phyloP scores from a whole-genome alignment of 768 basidiomycete species.

The Candolleomyces eurysporus region DNA sequence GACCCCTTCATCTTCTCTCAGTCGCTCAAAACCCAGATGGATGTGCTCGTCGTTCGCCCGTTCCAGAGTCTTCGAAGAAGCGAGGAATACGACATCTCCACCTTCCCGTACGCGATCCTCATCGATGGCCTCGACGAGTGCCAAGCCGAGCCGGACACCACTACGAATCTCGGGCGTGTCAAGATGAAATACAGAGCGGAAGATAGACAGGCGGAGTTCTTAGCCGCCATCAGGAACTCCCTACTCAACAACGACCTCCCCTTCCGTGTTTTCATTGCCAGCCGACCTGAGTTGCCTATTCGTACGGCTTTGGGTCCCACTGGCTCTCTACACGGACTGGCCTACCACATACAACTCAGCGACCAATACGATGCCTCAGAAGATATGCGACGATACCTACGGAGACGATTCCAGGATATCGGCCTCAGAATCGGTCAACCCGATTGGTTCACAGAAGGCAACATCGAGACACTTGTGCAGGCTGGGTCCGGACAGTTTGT shows the following conservation, averaged over 20 bases:
- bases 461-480: not conserved
- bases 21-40: too few species aligned
- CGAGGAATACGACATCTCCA: too few species aligned
- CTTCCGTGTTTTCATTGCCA: constrained; percentile 3
- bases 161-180: too few species aligned
- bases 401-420: not conserved
- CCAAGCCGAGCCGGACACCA: too few species aligned
- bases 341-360: not conserved
- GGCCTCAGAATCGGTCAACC: not conserved
- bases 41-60: too few species aligned
- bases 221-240: not conserved
- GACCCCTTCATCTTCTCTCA: too few species aligned
- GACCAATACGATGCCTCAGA: not conserved
- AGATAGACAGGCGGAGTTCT: not conserved
- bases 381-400: constrained; percentile 1
- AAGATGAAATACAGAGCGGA: too few species aligned
- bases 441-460: not conserved
- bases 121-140: too few species aligned
- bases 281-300: constrained; percentile 1
- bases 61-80: too few species aligned
- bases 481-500: constrained; percentile 5
- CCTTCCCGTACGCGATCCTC: too few species aligned
- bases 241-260: not conserved
- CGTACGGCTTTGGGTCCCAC: not conserved
- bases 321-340: not conserved